Percentiles rank a stretch among this genome's conserved stretches.
Evolutionary conservation across 129 eudicot genomes (phyloP).

Genomic region (Escallonia rubra): DNA sequence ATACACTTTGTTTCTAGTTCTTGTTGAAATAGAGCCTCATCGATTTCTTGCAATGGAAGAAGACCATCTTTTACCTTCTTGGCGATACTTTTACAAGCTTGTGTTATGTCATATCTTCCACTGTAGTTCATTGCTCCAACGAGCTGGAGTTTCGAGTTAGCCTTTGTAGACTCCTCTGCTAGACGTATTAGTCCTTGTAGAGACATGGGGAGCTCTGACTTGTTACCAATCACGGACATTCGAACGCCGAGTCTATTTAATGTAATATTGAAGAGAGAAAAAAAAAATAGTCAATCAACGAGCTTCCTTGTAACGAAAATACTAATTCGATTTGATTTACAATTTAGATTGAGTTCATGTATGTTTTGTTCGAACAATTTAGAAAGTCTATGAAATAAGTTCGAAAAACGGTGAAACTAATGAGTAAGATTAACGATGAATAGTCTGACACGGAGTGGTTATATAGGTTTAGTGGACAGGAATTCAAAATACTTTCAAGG

Average conservation of each 20-base stretch:
- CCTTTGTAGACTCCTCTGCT: conserved; percentile 16
- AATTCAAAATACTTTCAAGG: no score
- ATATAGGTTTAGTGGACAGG: no score
- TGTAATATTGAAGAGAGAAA: no score
- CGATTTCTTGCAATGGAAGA: conserved; percentile 15
- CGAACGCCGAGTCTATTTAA: neutral
- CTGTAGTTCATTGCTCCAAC: conserved; percentile 29
- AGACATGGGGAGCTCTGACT: conserved; percentile 15
- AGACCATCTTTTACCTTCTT: conserved; percentile 22
- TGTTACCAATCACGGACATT: conserved; percentile 24
- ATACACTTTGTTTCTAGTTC: conserved; percentile 30
- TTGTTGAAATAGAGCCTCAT: conserved; percentile 21
- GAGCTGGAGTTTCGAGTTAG: conserved; percentile 18
- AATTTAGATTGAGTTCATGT: no score
- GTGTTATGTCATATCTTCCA: conserved; percentile 34
- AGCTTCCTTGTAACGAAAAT: no score
- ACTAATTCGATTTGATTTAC: no score
- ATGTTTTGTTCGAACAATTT: no score
- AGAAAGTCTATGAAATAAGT: no score
- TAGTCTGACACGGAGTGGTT: no score
- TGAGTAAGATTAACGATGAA: no score
- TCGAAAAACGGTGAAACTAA: no score
- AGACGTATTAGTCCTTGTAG: conserved; percentile 8
- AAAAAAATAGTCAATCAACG: no score
- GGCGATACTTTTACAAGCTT: conserved; percentile 29